Base-by-base conservation (phyloP, 108 stramenopile genomes). In the Discostella pseudostelligera region DNA sequence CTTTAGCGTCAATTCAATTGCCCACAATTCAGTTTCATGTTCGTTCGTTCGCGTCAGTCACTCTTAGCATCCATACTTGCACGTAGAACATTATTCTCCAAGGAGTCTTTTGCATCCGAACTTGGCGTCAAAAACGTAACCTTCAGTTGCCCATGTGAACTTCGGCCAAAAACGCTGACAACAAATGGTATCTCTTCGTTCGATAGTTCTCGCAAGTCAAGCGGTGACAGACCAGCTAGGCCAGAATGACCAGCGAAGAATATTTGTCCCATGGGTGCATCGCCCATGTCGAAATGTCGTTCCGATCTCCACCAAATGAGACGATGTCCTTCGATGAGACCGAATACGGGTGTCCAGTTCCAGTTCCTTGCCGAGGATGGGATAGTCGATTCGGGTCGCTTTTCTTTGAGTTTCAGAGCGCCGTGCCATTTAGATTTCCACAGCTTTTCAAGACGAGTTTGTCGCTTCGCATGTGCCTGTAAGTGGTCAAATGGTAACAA, bases 211-310 rank as follows among this genome's bases (percentile, higher is more conserved):
- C 80, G 58, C 60, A 83, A 51, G 43, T 90, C 88, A 22, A 90
- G 44, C 32, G 88, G 88, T 19, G 84, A 83, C 28, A 84, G 83
- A 16, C 78, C 80, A 78, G 40, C 78, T 35, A 95, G 51, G 11
- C 94, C 94, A 16, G 90, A 81, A 70, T 95, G 94, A 14, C 94
- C 94, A 0, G 84, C 76, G 43, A 92, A 83, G 63, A 81, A 77
- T 24, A 95, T 60, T 43, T 78, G 77, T 37, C 89, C 90, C 13
- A 74, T 26, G 8, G 85, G 81, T n/a, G 69, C 24, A 39, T 88
- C 88, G 12, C 94, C 94, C 19, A 78, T 72, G 67, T 95, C 90
- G 71, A 95, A 95, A 43, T 82, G 81, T 20, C 71, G 62, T 21
- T 82, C 84, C 8, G 73, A 82, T 36, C 78, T 73, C 90, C 90